Percentiles rank a stretch among this genome's conserved stretches.
These are phyloP conservation scores for Saturnispora besseyi DNA, from an alignment of 805 yeast species.

Conservation along the genomic window DNA sequence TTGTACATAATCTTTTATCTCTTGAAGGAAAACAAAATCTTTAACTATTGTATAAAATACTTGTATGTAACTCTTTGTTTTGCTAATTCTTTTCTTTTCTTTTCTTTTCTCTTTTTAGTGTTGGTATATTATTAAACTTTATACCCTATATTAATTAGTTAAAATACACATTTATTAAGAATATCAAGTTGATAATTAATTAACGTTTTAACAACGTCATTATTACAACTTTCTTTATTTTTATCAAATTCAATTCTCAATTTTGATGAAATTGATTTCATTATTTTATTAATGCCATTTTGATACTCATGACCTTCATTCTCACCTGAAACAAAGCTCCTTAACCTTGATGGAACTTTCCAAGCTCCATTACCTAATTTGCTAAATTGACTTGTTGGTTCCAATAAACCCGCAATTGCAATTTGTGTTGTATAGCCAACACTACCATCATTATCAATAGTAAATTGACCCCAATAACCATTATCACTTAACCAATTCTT, in stretches of 20 bases:
- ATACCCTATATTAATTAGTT: not conserved
- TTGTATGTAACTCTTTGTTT: slow-evolving; percentile 1
- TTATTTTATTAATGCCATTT: not conserved
- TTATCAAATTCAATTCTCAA: not conserved
- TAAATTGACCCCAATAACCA: slow-evolving; percentile 1
- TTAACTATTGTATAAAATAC: not conserved
- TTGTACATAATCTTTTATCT: not conserved
- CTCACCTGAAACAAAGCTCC: not conserved
- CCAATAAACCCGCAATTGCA: not conserved
- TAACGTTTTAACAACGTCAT: not conserved
- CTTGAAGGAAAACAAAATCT: not conserved
- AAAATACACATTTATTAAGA: not conserved
- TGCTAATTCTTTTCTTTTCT: not conserved
- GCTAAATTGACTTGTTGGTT: not conserved
- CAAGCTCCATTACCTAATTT: not conserved
- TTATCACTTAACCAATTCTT: not conserved
- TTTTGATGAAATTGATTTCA: not conserved
- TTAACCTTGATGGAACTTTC: not conserved
- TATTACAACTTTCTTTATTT: not conserved
- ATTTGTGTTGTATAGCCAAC: not conserved
- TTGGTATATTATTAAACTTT: not conserved
- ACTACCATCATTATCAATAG: not conserved
- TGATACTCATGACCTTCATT: not conserved
- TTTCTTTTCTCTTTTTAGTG: not conserved
- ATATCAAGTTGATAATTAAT: not conserved